Evolutionary conservation across 805 yeast genomes (phyloP).

Genomic region (Metschnikowia dekortorum): DNA sequence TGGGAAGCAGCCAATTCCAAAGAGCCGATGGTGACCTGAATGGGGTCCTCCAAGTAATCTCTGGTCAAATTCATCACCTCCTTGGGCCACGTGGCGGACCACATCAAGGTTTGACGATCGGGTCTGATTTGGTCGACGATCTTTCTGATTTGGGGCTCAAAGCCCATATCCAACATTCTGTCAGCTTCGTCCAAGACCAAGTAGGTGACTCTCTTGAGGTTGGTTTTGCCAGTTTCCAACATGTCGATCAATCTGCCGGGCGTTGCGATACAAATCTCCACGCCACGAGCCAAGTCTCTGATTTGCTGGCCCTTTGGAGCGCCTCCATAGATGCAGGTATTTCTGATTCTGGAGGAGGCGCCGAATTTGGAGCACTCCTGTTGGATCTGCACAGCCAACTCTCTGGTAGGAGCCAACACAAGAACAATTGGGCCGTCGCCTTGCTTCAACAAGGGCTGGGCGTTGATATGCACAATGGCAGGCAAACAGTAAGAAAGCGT

Average conservation of each 20-base stretch:
- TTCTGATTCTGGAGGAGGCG: conserved; percentile 84
- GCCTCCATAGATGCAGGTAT: conserved; percentile 98
- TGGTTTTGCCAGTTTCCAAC: conserved; percentile 93
- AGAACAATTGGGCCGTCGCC: conserved; percentile 98
- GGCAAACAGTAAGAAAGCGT: conserved; percentile 96
- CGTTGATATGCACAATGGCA: conserved; percentile 94
- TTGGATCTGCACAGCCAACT: conserved; percentile 96
- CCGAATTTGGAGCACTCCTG: conserved; percentile 95
- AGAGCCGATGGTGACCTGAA: conserved; percentile 96
- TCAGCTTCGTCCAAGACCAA: conserved; percentile 98
- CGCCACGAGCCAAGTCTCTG: conserved; percentile 92
- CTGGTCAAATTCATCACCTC: conserved; percentile 90
- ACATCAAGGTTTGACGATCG: conserved; percentile 98
- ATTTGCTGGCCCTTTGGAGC: conserved; percentile 97
- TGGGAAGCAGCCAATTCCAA: conserved; percentile 95
- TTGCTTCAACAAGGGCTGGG: conserved; percentile 86
- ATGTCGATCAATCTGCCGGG: conserved; percentile 98
- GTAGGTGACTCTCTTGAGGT: conserved; percentile 93
- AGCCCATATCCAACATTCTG: conserved; percentile 99
- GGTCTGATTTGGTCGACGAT: conserved; percentile 98
- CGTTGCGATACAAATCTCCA: conserved; percentile 94
- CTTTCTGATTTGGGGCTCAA: conserved; percentile 98
- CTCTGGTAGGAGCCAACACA: conserved; percentile 98
- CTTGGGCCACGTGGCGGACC: conserved; percentile 99
- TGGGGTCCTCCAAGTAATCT: conserved; percentile 88